Conservation (phyloP, 345 rosid genomes). For the Tarenaya hassleriana region DNA sequence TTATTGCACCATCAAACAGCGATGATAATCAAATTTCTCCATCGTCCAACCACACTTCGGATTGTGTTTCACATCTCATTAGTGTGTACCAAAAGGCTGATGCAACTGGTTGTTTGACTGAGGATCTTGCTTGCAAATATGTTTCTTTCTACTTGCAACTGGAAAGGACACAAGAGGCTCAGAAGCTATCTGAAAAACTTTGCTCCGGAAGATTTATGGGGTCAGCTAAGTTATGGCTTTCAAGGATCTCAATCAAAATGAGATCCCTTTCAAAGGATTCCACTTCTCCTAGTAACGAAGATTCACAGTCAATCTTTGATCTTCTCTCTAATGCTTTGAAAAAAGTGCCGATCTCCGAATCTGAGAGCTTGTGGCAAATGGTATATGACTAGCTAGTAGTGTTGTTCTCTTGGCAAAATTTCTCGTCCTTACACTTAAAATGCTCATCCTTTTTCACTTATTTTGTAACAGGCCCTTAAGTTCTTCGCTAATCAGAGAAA, state of each 20-base stretch:
- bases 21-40: constrained; percentile 29
- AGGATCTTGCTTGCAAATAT: constrained; percentile 64
- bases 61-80: constrained; percentile 39
- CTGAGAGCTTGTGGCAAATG: constrained; percentile 78
- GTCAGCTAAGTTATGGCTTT: constrained; percentile 53
- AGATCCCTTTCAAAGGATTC: constrained; percentile 33
- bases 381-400: constrained; percentile 34
- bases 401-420: not conserved
- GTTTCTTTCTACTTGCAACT: constrained; percentile 57
- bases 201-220: constrained; percentile 48
- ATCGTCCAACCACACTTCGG: constrained; percentile 23
- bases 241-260: constrained; percentile 57
- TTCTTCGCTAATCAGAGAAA: constrained; percentile 40
- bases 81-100: constrained; percentile 65
- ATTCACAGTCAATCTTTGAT: constrained; percentile 40
- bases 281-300: constrained; percentile 37
- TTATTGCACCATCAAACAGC: constrained; percentile 28
- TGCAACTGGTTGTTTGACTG: constrained; percentile 43
- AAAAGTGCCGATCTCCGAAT: constrained; percentile 45
- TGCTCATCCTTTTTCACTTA: not conserved
- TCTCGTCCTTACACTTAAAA: not conserved
- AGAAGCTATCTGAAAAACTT: constrained; percentile 51
- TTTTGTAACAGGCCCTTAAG: constrained; percentile 56
- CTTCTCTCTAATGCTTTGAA: constrained; percentile 44
- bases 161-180: constrained; percentile 52